phyloP scores from a whole-genome alignment of 2,329 filamentous ascomycete genomes.

The Cordyceps pruinosa region DNA sequence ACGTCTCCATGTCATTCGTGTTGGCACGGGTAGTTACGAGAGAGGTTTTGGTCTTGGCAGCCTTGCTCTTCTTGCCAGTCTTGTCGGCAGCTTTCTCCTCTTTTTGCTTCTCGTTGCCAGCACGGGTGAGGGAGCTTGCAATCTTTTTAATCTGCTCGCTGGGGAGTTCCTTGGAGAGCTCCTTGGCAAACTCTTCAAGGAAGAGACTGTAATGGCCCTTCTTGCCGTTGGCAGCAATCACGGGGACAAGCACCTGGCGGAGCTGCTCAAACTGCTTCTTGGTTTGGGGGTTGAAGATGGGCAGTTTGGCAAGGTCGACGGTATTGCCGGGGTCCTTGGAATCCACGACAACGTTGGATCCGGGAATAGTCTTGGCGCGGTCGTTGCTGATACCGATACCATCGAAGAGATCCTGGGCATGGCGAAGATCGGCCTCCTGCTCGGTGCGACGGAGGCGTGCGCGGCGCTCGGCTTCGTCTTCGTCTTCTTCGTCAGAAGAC shows the following conservation, averaged over 20 bases:
- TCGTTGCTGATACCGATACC: constrained; percentile 59
- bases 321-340: constrained; percentile 66
- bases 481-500: constrained; percentile 47
- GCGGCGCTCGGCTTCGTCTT: constrained; percentile 65
- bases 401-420: constrained; percentile 88
- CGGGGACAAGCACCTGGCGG: constrained; percentile 69
- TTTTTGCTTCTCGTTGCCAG: constrained; percentile 97
- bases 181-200: constrained; percentile 84
- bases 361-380: constrained; percentile 60
- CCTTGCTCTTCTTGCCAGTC: constrained; percentile 94
- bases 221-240: constrained; percentile 68
- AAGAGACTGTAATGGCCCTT: constrained; percentile 89
- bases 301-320: constrained; percentile 71
- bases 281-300: constrained; percentile 82
- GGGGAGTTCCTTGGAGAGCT: constrained; percentile 76
- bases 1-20: constrained; percentile 64
- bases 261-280: constrained; percentile 81
- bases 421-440: constrained; percentile 79
- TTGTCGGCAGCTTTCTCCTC: constrained; percentile 95
- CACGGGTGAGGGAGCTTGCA: constrained; percentile 75
- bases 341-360: constrained; percentile 62
- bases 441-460: constrained; percentile 72
- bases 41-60: constrained; percentile 87
- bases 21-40: constrained; percentile 60
- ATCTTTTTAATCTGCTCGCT: constrained; percentile 97